phyloP scores from a whole-genome alignment of 257 asterid genomes.

The Ocimum tenuiflorum region DNA sequence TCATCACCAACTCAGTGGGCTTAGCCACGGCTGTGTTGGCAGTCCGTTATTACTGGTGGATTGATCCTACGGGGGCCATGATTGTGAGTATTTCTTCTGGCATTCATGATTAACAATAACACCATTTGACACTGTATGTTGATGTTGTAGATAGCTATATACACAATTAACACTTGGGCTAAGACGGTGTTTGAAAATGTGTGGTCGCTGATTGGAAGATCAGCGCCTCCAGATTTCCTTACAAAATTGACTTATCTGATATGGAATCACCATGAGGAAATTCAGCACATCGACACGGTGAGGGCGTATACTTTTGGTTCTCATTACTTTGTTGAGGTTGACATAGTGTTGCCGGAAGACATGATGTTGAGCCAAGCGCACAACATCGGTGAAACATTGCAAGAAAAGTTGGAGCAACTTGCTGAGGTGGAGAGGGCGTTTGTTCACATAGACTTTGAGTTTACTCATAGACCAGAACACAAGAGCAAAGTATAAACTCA shows the following conservation, averaged over 20 bases:
- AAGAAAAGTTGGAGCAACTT: constrained; percentile 75
- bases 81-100: constrained; percentile 39
- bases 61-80: constrained; percentile 87
- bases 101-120: not conserved
- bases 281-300: constrained; percentile 75
- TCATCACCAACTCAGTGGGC: constrained; percentile 79
- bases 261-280: constrained; percentile 78
- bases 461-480: constrained; percentile 75
- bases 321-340: constrained; percentile 89
- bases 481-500: constrained; percentile 26
- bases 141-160: constrained; percentile 59
- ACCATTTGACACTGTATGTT: not conserved
- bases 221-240: constrained; percentile 94
- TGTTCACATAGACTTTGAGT: constrained; percentile 84
- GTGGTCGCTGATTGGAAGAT: constrained; percentile 70
- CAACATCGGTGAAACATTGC: constrained; percentile 75
- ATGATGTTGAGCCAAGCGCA: constrained; percentile 72
- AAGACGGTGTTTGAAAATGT: constrained; percentile 81
- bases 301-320: constrained; percentile 84
- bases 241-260: constrained; percentile 66
- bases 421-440: constrained; percentile 85
- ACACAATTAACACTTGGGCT: constrained; percentile 84
- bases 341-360: constrained; percentile 69
- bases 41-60: constrained; percentile 76
- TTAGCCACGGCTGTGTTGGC: constrained; percentile 70